phyloP scores from a whole-genome alignment of 2,329 filamentous ascomycete species.

The Pseudogymnoascus sp. region DNA sequence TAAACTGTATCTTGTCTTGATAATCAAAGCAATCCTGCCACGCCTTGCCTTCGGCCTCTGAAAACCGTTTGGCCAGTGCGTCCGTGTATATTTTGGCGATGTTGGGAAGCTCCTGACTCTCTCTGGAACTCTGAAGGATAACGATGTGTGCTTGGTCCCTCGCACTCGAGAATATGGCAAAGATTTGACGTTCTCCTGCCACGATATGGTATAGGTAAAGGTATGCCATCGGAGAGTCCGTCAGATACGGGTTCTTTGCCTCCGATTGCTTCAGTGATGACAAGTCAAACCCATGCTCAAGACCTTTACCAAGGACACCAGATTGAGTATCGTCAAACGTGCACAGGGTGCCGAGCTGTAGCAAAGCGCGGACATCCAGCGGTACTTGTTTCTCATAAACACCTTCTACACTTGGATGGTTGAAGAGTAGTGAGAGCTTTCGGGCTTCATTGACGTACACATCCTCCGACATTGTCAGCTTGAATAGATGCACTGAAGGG shows the following conservation, averaged over 20 bases:
- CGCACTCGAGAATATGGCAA: conserved; percentile 82
- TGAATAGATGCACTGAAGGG: conserved; percentile 88
- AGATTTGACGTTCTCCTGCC: conserved; percentile 84
- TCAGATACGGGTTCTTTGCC: conserved; percentile 65
- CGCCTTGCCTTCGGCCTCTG: conserved; percentile 58
- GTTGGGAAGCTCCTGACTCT: conserved; percentile 80
- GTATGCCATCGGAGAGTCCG: conserved; percentile 66
- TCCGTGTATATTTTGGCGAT: conserved; percentile 82
- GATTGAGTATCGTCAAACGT: conserved; percentile 87
- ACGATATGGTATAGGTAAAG: conserved; percentile 90
- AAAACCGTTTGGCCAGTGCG: conserved; percentile 54
- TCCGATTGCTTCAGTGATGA: conserved; percentile 61
- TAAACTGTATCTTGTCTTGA: conserved; percentile 78
- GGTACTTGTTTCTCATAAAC: conserved; percentile 95
- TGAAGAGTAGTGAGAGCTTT: conserved; percentile 75
- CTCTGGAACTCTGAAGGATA: conserved; percentile 74
- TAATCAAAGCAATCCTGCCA: conserved; percentile 82
- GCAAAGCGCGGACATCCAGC: conserved; percentile 73
- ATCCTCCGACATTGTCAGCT: conserved; percentile 81
- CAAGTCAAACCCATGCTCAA: conserved; percentile 91
- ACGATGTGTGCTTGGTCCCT: conserved; percentile 75
- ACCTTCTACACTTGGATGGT: conserved; percentile 89
- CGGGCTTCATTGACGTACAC: conserved; percentile 77
- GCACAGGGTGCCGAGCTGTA: conserved; percentile 84
- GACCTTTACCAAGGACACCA: conserved; percentile 82